phyloP scores from a whole-genome alignment of 768 basidiomycete species.

The Heimioporus sp. region DNA sequence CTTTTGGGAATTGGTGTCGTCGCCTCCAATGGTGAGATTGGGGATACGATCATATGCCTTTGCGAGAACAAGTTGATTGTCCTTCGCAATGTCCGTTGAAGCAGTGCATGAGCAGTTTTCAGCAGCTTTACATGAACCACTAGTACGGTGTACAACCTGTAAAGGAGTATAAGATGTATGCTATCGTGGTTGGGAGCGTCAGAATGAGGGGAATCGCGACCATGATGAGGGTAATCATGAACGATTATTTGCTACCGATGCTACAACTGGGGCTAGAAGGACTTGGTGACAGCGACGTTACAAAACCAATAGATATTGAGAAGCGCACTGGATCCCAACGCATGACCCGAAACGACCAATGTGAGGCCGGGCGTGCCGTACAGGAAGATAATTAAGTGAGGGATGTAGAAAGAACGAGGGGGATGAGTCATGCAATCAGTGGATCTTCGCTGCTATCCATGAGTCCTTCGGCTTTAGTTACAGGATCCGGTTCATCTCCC shows the following conservation, averaged over 20 bases:
- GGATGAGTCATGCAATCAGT: constrained; percentile 33
- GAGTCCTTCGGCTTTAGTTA: constrained; percentile 60
- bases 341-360: constrained; percentile 12
- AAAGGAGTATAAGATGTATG: constrained; percentile 38
- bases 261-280: constrained; percentile 28
- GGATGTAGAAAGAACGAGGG: background rate
- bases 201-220: constrained; percentile 30
- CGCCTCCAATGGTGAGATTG: constrained; percentile 27
- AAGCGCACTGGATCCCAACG: constrained; percentile 22
- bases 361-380: constrained; percentile 7
- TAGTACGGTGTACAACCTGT: constrained; percentile 34
- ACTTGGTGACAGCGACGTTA: constrained; percentile 28
- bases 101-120: constrained; percentile 11
- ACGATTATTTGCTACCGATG: constrained; percentile 33
- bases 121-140: constrained; percentile 20
- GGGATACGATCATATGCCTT: constrained; percentile 57
- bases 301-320: constrained; percentile 33
- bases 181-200: constrained; percentile 27
- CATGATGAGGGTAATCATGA: constrained; percentile 35
- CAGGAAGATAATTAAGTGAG: constrained; percentile 6
- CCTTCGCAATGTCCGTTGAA: constrained; percentile 40
- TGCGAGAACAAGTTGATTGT: constrained; percentile 76
- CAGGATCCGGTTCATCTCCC: constrained; percentile 54
- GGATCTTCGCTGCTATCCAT: constrained; percentile 66
- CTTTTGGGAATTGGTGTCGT: constrained; percentile 73